Evolutionary conservation across 2,329 filamentous ascomycete genomes (phyloP).

Genomic region (Chlorencoelia australis): DNA sequence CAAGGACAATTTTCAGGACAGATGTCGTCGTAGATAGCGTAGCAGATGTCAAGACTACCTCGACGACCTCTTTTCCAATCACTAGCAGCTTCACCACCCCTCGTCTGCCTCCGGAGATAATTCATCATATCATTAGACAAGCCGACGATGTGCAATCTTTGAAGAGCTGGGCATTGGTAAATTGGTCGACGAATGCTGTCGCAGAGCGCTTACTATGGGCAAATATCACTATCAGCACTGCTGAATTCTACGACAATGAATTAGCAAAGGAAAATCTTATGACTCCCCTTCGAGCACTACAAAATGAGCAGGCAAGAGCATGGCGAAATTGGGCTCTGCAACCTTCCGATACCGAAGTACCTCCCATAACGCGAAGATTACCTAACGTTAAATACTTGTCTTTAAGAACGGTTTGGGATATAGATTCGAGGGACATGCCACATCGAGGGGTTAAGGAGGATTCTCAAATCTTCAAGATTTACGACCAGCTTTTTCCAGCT

Average conservation of each 20-base stretch:
- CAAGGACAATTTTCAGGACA: no score
- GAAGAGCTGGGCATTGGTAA: constrained; percentile 6
- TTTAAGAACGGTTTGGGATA: constrained; percentile 7
- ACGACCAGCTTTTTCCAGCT: background rate
- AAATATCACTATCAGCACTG: constrained; percentile 6
- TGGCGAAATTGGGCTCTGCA: no score
- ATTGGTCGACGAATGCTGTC: constrained; percentile 2
- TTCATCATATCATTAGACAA: constrained; percentile 5
- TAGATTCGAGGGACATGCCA: constrained; percentile 4
- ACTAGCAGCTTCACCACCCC: no score
- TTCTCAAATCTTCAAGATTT: background rate
- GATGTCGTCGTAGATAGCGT: no score
- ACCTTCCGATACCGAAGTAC: background rate
- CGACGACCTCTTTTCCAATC: no score
- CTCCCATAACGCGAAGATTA: constrained; percentile 4
- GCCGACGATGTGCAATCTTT: constrained; percentile 6
- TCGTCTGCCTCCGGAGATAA: constrained; percentile 4
- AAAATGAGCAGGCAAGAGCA: no score
- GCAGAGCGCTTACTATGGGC: constrained; percentile 6
- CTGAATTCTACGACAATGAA: constrained; percentile 6
- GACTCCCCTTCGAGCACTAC: no score
- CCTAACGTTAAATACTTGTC: constrained; percentile 3
- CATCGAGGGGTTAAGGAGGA: constrained; percentile 4
- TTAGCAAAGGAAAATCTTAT: no score
- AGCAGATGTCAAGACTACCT: no score